A percentile compares a stretch with the other conserved stretches of the same genome.
phyloP scores from a whole-genome alignment of 2,329 filamentous ascomycete species.

The Cercospora brassicicola region DNA sequence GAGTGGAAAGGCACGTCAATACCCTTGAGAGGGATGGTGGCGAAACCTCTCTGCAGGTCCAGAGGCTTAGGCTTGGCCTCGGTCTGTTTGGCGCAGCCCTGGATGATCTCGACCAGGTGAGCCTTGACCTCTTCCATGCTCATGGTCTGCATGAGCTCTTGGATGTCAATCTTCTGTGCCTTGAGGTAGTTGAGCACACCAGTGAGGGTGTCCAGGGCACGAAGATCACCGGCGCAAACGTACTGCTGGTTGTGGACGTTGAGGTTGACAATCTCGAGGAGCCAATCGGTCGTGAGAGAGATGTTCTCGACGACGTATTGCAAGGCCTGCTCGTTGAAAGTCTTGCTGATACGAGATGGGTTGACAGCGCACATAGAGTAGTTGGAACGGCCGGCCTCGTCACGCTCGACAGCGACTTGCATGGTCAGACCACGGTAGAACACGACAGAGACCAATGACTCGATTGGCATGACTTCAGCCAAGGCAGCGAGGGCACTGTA shows the following conservation, averaged over 20 bases:
- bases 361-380: slow-evolving; percentile 99
- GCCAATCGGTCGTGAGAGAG: slow-evolving; percentile 87
- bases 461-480: slow-evolving; percentile 99
- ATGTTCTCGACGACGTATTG: slow-evolving; percentile 97
- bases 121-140: slow-evolving; percentile 88
- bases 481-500: slow-evolving; percentile 95
- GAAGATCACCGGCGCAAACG: slow-evolving; percentile 66
- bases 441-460: slow-evolving; percentile 94
- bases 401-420: slow-evolving; percentile 98
- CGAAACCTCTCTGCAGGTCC: slow-evolving; percentile 89
- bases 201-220: slow-evolving; percentile 65
- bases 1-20: slow-evolving; percentile 99
- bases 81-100: slow-evolving; percentile 81
- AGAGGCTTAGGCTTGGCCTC: slow-evolving; percentile 84
- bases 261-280: slow-evolving; percentile 98
- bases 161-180: slow-evolving; percentile 94
- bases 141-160: slow-evolving; percentile 81
- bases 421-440: slow-evolving; percentile 99
- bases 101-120: slow-evolving; percentile 87
- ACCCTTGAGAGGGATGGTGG: slow-evolving; percentile 92
- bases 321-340: slow-evolving; percentile 95
- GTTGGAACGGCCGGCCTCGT: slow-evolving; percentile 88
- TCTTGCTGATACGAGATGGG: slow-evolving; percentile 96
- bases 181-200: slow-evolving; percentile 95
- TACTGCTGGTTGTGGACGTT: slow-evolving; percentile 72